phyloP scores from a whole-genome alignment of 495 filamentous ascomycete genomes.

The Penicillium cosmopolitanum region DNA sequence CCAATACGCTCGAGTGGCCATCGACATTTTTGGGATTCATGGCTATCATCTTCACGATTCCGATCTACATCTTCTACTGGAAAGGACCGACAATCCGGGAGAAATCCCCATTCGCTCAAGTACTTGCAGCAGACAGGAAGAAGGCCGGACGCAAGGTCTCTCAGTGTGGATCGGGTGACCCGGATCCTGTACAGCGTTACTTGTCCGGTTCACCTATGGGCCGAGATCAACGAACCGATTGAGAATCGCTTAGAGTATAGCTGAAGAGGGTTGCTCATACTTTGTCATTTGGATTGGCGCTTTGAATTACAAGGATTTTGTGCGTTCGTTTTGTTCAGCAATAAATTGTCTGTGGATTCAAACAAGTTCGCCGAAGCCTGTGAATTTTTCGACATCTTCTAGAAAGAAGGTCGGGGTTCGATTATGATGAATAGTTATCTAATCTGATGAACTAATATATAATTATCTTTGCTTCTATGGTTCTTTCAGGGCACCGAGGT shows the following conservation, averaged over 20 bases:
- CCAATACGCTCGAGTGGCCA: conserved; percentile 41
- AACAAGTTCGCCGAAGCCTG: background rate
- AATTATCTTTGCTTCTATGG: too few species aligned
- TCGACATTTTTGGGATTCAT: conserved; percentile 46
- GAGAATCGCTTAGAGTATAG: background rate
- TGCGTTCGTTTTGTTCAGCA: background rate
- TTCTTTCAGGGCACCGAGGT: too few species aligned
- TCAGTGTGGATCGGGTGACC: conserved; percentile 35
- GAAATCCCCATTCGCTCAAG: conserved; percentile 49
- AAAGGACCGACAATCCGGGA: conserved; percentile 49
- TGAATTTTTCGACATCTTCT: background rate
- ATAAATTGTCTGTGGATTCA: background rate
- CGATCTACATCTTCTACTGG: conserved; percentile 55
- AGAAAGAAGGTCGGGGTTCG: background rate
- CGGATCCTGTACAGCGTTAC: conserved; percentile 36
- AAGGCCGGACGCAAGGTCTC: conserved; percentile 29
- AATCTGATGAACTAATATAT: too few species aligned
- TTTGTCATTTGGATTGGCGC: background rate
- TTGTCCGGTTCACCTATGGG: conserved; percentile 12
- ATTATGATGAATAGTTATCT: too few species aligned
- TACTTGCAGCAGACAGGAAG: conserved; percentile 32
- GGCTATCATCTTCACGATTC: conserved; percentile 49
- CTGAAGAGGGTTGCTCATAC: background rate
- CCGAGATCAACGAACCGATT: background rate
- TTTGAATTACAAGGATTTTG: background rate